Conservation (phyloP, 441 rosid genomes). For the Pelargonium cotyledonis region DNA sequence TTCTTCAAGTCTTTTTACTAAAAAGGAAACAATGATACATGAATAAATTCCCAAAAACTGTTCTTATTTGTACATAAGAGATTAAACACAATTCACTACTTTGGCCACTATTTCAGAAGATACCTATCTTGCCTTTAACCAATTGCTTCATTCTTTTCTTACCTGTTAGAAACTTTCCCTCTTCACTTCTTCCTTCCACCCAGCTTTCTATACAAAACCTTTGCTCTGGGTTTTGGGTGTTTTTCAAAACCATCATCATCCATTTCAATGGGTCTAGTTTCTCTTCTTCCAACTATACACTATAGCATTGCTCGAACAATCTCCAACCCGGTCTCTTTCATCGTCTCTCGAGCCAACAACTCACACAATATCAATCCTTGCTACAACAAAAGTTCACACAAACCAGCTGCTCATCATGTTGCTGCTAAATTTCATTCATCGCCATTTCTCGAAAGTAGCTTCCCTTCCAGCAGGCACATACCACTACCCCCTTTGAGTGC, state of each 20-base stretch:
- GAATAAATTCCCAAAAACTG: no score
- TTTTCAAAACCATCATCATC: not conserved
- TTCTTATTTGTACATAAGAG: no score
- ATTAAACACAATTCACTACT: not conserved
- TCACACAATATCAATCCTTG: not conserved
- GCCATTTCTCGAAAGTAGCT: not conserved
- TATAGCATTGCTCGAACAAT: not conserved
- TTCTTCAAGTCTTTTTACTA: no score
- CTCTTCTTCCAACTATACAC: slow-evolving; percentile 13
- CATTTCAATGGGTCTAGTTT: slow-evolving; percentile 25
- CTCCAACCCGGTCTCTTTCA: slow-evolving; percentile 9
- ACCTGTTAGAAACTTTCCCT: not conserved
- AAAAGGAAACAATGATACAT: no score
- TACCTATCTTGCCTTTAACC: not conserved
- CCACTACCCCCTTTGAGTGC: slow-evolving; percentile 10
- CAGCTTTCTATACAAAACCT: not conserved
- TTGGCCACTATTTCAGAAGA: not conserved
- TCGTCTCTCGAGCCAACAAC: slow-evolving; percentile 13
- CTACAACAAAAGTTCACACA: not conserved
- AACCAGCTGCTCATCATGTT: not conserved
- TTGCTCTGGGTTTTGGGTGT: not conserved
- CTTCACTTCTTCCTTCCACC: not conserved
- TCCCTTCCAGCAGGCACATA: slow-evolving; percentile 6
- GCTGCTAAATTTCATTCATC: not conserved
- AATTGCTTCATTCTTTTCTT: slow-evolving; percentile 8